Evolutionary conservation across 305 asterid species (phyloP).

Genomic region (Solanum hybrid): DNA sequence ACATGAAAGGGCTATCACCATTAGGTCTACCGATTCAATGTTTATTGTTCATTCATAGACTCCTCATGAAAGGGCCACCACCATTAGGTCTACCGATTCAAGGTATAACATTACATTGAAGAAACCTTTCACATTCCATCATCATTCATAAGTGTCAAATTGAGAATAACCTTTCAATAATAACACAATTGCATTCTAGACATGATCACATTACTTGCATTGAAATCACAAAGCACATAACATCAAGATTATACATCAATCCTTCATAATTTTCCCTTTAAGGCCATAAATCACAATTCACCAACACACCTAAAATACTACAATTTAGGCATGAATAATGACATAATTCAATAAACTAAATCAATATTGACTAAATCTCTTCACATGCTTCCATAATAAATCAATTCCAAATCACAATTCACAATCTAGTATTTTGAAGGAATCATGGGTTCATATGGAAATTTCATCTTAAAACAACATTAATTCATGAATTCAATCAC

Average conservation of each 20-base stretch:
- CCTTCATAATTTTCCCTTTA: not conserved
- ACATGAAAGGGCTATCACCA: not conserved
- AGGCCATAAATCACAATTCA: not conserved
- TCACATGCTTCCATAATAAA: not conserved
- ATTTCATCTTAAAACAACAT: not conserved
- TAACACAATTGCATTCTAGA: not conserved
- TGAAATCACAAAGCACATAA: not conserved
- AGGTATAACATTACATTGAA: not conserved
- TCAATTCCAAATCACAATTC: not conserved
- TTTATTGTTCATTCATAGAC: not conserved
- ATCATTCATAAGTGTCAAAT: not conserved
- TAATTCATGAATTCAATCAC: not conserved
- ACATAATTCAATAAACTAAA: too few relatives aligned
- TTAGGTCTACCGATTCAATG: too few relatives aligned
- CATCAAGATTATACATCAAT: not conserved
- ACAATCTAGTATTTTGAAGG: not conserved
- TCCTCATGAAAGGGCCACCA: not conserved
- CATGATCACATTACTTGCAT: not conserved
- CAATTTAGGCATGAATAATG: not conserved
- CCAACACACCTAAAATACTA: not conserved
- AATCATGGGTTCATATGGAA: not conserved
- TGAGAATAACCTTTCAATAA: not conserved
- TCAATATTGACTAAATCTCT: not conserved
- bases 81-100: not conserved
- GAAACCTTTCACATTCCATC: not conserved